Evolutionary conservation across 257 asterid genomes (phyloP), one percentile per base, ranked within the genome.

Genomic region (Dorcoceras hygrometricum): DNA sequence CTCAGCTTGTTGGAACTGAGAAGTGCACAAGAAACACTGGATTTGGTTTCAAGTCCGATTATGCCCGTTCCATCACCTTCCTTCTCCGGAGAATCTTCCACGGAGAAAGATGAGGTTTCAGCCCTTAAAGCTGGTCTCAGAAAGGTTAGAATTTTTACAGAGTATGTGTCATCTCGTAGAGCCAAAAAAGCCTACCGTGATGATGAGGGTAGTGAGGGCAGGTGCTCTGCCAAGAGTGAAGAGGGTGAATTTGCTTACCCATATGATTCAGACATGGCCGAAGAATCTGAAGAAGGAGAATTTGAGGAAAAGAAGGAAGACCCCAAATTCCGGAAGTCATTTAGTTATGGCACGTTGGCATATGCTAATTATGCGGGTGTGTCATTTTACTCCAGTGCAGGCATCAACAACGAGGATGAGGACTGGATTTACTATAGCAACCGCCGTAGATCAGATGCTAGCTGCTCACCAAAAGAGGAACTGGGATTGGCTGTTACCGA

Each of bases 381-480:
- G 28, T 74, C 90, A 1, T 78, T 67, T 71, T 81, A 86, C 70
- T 81, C 91, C 1, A 82, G 75, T 70, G 78, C 89, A 18, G 77
- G 80, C 31, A 74, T 79, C 24, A 84, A 79, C 22, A 78, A 76
- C 62, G 87, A 77, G 63, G 87, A 76, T 24, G 98, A 92, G 84
- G 95, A 84, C 75, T 90, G 82, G 97, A 73, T 90, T 79, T 93
- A 93, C 81, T 90, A 83, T 72, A 90, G 99, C 83, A 85, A 90
- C 75, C 81, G 96, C 36, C 90, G 95, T 32, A 86, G 76, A 57
- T 90, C 96, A 5, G 95, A 93, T 59, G 89, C 79, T 57, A 90
- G 83, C 22, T 78, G 89, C 77, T 73, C 87, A 0, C 70, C 14
- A 4, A 61, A 51, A 27, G 96, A 86, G 65, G 86, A 83, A 59